phyloP scores from a whole-genome alignment of 2,329 filamentous ascomycete species.

The Colletotrichum destructivum region DNA sequence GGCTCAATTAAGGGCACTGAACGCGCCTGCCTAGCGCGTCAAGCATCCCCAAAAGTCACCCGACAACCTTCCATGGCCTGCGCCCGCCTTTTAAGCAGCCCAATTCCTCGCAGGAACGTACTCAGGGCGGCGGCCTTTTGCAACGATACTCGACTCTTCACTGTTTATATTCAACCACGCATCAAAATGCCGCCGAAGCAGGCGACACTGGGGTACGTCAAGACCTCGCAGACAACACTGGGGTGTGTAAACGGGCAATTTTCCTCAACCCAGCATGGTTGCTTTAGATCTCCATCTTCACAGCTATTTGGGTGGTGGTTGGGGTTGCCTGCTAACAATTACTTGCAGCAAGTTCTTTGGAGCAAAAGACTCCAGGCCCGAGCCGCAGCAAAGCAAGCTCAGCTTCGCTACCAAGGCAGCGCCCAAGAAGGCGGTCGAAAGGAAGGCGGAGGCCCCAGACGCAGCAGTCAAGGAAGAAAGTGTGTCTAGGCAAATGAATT shows the following conservation, averaged over 20 bases:
- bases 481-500: background rate
- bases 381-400: conserved; percentile 82
- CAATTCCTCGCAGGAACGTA: conserved; percentile 30
- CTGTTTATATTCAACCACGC: conserved; percentile 1
- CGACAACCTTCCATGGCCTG: conserved; percentile 39
- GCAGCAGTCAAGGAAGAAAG: conserved; percentile 55
- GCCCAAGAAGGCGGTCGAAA: conserved; percentile 52
- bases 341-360: conserved; percentile 86
- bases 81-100: conserved; percentile 21
- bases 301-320: background rate
- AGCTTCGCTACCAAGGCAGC: conserved; percentile 76
- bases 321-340: conserved; percentile 24
- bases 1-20: conserved; percentile 54
- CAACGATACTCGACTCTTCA: conserved; percentile 10
- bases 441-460: conserved; percentile 49
- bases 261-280: conserved; percentile 3
- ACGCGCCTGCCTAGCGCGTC: conserved; percentile 58
- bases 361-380: conserved; percentile 71
- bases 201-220: conserved; percentile 90
- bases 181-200: conserved; percentile 74
- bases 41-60: conserved; percentile 45
- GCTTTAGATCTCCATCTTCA: background rate
- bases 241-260: conserved; percentile 67
- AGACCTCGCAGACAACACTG: conserved; percentile 79
- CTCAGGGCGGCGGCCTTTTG: conserved; percentile 16